Evolutionary conservation across 306 rosid species (phyloP).

Genomic region (Quercus alba): DNA sequence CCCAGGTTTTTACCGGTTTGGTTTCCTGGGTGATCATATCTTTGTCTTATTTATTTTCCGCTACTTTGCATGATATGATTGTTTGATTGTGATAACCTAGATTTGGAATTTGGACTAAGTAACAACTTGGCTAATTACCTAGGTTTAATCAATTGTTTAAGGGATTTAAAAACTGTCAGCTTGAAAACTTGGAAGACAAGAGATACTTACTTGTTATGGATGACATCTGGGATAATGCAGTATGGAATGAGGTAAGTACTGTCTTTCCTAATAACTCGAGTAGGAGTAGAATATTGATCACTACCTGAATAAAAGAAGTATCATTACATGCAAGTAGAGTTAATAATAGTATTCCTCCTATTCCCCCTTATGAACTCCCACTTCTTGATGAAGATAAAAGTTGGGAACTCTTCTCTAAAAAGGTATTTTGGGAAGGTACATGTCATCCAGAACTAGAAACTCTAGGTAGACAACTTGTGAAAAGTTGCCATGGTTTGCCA

Average conservation of each 20-base stretch:
- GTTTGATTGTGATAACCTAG: too few species aligned
- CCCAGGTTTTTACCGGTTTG: too few species aligned
- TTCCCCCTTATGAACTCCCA: neutral
- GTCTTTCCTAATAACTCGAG: neutral
- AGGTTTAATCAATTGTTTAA: too few species aligned
- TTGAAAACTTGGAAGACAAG: too few species aligned
- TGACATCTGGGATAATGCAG: conserved; percentile 10
- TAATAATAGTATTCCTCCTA: too few species aligned
- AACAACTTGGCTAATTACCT: too few species aligned
- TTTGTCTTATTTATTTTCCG: too few species aligned
- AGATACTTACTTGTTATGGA: neutral
- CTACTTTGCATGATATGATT: too few species aligned
- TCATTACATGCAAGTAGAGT: neutral
- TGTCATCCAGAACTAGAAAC: neutral
- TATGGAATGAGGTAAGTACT: conserved; percentile 2
- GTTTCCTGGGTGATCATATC: too few species aligned
- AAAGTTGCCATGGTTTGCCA: neutral
- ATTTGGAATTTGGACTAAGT: too few species aligned
- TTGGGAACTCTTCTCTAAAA: conserved; percentile 25
- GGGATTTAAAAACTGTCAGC: too few species aligned
- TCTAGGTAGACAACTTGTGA: neutral
- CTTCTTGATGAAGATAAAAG: conserved; percentile 12
- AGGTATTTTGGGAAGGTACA: neutral
- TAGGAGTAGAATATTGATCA: conserved; percentile 24
- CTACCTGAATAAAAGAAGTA: conserved; percentile 23